A percentile compares a stretch with the other conserved stretches of the same genome.
These are phyloP conservation scores for Puccinia novopanici DNA, from an alignment of 1,284 basidiomycete species.

Conservation along the genomic window DNA sequence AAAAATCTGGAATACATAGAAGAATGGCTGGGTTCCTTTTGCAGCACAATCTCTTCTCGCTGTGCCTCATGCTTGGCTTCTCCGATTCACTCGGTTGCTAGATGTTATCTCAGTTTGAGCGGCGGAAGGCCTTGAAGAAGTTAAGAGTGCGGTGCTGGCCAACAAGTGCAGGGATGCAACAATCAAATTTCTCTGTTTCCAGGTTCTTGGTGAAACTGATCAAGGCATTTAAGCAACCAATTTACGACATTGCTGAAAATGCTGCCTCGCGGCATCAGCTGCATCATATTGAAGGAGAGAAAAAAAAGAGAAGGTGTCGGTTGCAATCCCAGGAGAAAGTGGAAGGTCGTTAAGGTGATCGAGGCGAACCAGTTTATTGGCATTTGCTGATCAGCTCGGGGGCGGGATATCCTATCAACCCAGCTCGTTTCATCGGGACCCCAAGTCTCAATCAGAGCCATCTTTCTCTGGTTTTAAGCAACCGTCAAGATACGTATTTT, in stretches of 20 bases:
- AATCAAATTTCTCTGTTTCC: not conserved
- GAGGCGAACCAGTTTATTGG: not conserved
- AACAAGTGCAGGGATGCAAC: not conserved
- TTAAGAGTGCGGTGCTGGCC: too few species aligned
- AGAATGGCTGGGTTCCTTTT: not conserved
- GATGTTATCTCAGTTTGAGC: not conserved
- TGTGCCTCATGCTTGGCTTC: not conserved
- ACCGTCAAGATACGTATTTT: not conserved
- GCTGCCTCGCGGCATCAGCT: not conserved
- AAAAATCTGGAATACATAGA: not conserved
- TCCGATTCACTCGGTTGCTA: not conserved
- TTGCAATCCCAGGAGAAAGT: not conserved
- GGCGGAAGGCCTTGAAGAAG: not conserved
- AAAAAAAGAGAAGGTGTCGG: not conserved
- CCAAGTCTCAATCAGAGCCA: not conserved
- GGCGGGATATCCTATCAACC: not conserved
- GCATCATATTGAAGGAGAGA: not conserved
- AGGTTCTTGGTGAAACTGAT: not conserved
- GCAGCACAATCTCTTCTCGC: not conserved
- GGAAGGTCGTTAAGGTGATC: slow-evolving; percentile 4
- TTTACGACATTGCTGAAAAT: too few species aligned
- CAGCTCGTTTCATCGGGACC: not conserved
- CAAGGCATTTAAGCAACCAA: too few species aligned
- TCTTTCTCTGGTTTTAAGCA: not conserved
- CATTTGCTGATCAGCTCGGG: slow-evolving; percentile 2